Conservation (phyloP, 2,329 filamentous ascomycete genomes). For the Calycina marina region DNA sequence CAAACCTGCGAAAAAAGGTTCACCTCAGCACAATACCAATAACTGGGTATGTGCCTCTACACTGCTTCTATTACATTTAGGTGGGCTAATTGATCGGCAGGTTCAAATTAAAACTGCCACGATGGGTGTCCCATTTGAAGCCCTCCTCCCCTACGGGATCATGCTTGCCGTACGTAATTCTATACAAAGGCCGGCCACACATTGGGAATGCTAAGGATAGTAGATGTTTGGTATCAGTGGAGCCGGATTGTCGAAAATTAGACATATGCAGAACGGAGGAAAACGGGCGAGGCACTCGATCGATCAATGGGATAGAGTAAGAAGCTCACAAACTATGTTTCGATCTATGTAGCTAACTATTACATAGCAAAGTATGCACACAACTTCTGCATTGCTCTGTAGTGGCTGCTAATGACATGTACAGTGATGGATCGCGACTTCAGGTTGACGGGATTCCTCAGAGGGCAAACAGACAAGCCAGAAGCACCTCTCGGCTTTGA, state of each 20-base stretch:
- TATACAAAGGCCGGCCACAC: slow-evolving; percentile 1
- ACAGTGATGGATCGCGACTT: slow-evolving; percentile 29
- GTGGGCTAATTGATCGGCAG: slow-evolving; percentile 10
- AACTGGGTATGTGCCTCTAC: slow-evolving; percentile 8
- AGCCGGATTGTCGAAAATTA: slow-evolving; percentile 25
- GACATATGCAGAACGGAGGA: slow-evolving; percentile 25
- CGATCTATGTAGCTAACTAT: slow-evolving; percentile 11
- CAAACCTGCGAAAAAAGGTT: too few species aligned
- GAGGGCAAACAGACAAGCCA: slow-evolving; percentile 26
- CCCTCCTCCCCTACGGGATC: slow-evolving; percentile 27
- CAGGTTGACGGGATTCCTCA: slow-evolving; percentile 25
- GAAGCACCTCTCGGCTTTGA: slow-evolving; percentile 26
- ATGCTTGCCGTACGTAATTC: slow-evolving; percentile 24
- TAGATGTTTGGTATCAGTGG: slow-evolving; percentile 28
- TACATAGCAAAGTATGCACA: not conserved
- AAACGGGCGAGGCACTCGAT: slow-evolving; percentile 26
- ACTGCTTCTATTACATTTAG: not conserved
- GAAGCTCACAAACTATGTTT: slow-evolving; percentile 12
- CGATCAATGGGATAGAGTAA: slow-evolving; percentile 28
- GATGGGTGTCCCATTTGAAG: slow-evolving; percentile 29
- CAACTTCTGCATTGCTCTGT: too few species aligned
- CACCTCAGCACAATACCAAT: slow-evolving; percentile 12
- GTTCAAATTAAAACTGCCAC: slow-evolving; percentile 13
- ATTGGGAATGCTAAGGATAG: slow-evolving; percentile 9
- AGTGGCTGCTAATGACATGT: too few species aligned